A percentile compares a stretch with the other conserved stretches of the same genome.
Evolutionary conservation across 2,329 filamentous ascomycete species (phyloP).

Genomic region (Mariannaea elegans): DNA sequence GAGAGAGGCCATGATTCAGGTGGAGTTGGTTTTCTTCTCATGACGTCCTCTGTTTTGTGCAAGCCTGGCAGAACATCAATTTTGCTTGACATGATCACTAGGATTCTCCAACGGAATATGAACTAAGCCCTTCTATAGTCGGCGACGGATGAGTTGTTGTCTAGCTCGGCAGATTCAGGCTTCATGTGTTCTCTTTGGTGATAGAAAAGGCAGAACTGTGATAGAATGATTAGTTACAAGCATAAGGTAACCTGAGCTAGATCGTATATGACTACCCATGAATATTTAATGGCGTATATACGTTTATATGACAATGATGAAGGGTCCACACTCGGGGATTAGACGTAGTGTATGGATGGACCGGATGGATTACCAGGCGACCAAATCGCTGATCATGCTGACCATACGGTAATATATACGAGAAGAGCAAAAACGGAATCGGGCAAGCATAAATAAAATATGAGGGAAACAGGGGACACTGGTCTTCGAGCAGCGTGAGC

Average conservation of each 20-base stretch:
- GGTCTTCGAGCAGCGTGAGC: background rate
- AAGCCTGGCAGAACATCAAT: background rate
- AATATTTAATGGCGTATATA: no score
- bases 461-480: background rate
- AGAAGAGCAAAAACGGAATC: background rate
- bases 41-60: background rate
- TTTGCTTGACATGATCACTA: background rate
- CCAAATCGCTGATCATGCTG: background rate
- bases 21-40: background rate
- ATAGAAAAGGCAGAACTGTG: background rate
- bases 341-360: no score
- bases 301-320: no score
- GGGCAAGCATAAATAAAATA: background rate
- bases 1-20: constrained; percentile 5
- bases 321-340: no score
- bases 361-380: background rate
- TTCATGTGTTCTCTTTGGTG: background rate
- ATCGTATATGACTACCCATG: background rate
- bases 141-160: background rate
- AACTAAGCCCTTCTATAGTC: background rate
- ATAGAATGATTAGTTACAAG: background rate
- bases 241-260: background rate
- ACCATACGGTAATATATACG: background rate
- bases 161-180: background rate
- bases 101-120: background rate